Conservation (phyloP, 2,329 filamentous ascomycete genomes). For the Diaporthe capsici region DNA sequence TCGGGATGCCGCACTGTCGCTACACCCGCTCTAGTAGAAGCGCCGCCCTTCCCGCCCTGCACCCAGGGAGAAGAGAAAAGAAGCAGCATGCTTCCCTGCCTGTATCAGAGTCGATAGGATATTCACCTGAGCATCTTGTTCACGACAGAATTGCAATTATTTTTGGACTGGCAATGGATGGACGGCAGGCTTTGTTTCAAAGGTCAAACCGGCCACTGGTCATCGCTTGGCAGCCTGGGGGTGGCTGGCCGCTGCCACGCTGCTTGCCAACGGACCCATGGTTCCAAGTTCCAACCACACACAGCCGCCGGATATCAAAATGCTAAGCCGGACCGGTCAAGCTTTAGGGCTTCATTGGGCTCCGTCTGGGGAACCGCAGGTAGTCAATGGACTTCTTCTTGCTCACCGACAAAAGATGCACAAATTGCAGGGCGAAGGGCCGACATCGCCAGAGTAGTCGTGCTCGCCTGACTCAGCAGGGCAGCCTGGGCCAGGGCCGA, state of each 20-base stretch:
- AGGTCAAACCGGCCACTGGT: slow-evolving; percentile 38
- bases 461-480: slow-evolving; percentile 31
- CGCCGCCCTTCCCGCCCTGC: background rate
- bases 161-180: slow-evolving; percentile 28
- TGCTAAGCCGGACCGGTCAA: slow-evolving; percentile 28
- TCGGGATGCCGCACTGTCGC: slow-evolving; percentile 16
- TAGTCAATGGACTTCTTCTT: background rate
- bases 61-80: background rate
- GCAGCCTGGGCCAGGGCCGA: slow-evolving; percentile 8
- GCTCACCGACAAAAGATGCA: slow-evolving; percentile 31
- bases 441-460: slow-evolving; percentile 28
- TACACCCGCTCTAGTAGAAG: slow-evolving; percentile 1
- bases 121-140: background rate
- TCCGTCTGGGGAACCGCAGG: slow-evolving; percentile 6
- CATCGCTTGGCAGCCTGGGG: slow-evolving; percentile 37
- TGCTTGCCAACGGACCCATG: slow-evolving; percentile 26
- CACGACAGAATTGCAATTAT: slow-evolving; percentile 7
- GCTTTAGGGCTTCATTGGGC: slow-evolving; percentile 18
- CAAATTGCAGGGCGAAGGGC: slow-evolving; percentile 2
- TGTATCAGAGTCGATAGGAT: background rate
- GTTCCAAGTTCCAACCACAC: slow-evolving; percentile 31
- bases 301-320: slow-evolving; percentile 29
- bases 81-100: background rate
- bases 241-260: slow-evolving; percentile 29
- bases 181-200: slow-evolving; percentile 37